These are phyloP conservation scores for Ephemerocybe angulata DNA, from an alignment of 768 basidiomycete genomes.

Conservation along the genomic window DNA sequence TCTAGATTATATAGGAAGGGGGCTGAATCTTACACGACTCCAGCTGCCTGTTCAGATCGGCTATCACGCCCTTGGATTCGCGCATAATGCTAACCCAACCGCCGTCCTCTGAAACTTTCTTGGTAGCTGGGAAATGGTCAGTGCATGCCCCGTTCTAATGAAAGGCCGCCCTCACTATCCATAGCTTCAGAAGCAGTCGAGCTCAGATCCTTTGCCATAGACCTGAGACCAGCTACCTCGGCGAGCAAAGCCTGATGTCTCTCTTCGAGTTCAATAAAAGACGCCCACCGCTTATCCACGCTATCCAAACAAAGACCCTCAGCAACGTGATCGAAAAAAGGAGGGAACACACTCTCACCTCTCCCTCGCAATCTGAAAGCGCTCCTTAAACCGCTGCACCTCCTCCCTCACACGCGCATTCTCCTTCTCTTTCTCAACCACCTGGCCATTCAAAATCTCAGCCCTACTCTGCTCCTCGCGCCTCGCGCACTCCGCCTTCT, in stretches of 20 bases:
- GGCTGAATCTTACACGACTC: constrained; percentile 21
- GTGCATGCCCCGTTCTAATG: no score
- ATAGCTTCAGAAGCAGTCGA: background rate
- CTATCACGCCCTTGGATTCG: constrained; percentile 21
- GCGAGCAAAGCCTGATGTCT: background rate
- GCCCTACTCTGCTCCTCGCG: background rate
- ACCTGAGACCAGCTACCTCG: background rate
- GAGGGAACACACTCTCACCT: background rate
- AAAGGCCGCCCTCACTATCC: background rate
- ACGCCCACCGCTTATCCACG: background rate
- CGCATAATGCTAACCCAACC: background rate
- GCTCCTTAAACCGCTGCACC: background rate
- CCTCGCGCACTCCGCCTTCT: background rate
- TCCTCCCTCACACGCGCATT: background rate
- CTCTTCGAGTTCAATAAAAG: background rate
- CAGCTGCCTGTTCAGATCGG: constrained; percentile 26
- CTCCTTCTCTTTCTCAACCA: background rate
- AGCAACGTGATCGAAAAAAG: background rate
- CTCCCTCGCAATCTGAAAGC: background rate
- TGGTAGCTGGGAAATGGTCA: background rate
- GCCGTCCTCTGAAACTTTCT: background rate
- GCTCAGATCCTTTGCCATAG: background rate
- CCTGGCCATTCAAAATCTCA: background rate
- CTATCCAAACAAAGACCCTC: background rate
- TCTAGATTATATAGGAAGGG: no score